Evolutionary conservation across 805 yeast genomes (phyloP), one percentile per base, ranked within the genome.

Genomic region (Pichia kluyveri): DNA sequence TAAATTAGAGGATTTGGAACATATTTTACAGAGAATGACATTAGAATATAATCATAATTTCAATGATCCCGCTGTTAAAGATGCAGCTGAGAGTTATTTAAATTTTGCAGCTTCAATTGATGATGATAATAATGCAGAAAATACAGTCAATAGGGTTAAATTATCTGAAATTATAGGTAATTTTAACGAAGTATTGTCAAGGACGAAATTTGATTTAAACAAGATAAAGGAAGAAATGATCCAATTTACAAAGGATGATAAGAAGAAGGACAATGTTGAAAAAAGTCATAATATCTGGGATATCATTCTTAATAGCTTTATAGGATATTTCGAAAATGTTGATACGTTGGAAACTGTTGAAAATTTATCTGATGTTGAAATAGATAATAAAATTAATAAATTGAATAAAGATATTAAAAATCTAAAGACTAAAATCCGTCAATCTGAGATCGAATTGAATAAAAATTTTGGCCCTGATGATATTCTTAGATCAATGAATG

Each of bases 51-150:
- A 88, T 56, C 86, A 85, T 43, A 84, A 88, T 57, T 79, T 88
- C 67, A 88, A 90, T 60, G 96, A 90, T 65, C 78, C 80, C 8
- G 95, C 90, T 0, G 96, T 90, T 18, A 87, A 87, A 61, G 75
- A 70, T 19, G 81, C 90, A 1, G 81, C 88, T 17, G 68, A 75
- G 18, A 67, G 69, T 0, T 83, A 64, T 59, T 77, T 75, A 41
- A 73, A 77, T 52, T 71, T 75, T 54, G 54, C 63, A 9, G 72
- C 76, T 11, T 39, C 48, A 4, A 41, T 32, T n/a, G 46, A 45
- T 38, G 46, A 45, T 38, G 42, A 42, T 4, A 32, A 17, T 17
- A 28, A 23, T 23, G 6, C 26, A 28, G n/a, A n/a, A 9, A 11
- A 31, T 12, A n/a, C 10, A 5, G 34, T 37, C 14, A 23, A 36